These are phyloP conservation scores for Boletus pseudopeckii DNA, from an alignment of 768 basidiomycete genomes.

Conservation along the genomic window DNA sequence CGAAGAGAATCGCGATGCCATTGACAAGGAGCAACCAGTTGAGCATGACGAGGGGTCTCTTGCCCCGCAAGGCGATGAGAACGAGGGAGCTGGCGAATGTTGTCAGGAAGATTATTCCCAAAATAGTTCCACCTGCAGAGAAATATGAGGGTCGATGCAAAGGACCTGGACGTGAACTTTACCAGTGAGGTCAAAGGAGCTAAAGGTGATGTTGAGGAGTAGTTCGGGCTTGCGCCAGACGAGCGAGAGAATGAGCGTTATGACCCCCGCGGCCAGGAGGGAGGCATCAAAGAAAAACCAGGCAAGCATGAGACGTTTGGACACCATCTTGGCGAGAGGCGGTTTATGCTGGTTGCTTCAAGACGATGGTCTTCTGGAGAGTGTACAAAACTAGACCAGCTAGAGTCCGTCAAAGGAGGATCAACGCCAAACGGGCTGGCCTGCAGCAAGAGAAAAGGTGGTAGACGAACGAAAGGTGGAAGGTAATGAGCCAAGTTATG, in stretches of 20 bases:
- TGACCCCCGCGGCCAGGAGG: conserved; percentile 65
- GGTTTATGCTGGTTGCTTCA: conserved; percentile 13
- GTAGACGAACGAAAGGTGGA: no score
- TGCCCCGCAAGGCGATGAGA: conserved; percentile 69
- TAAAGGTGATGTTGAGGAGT: conserved; percentile 73
- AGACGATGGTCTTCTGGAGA: conserved; percentile 48
- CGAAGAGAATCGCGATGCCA: conserved; percentile 52
- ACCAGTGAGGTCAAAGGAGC: conserved; percentile 57
- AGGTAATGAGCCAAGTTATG: not conserved
- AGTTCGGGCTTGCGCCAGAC: conserved; percentile 66
- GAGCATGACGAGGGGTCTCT: conserved; percentile 65
- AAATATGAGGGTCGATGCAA: not conserved
- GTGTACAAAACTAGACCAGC: conserved; percentile 40
- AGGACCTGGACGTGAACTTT: conserved; percentile 21
- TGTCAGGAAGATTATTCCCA: conserved; percentile 63
- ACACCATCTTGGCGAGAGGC: conserved; percentile 53
- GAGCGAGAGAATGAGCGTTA: conserved; percentile 66
- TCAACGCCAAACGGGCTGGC: conserved; percentile 62
- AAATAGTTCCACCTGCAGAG: conserved; percentile 57
- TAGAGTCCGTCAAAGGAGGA: conserved; percentile 48
- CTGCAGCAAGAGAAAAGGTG: conserved; percentile 37
- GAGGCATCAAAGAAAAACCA: conserved; percentile 72
- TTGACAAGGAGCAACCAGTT: conserved; percentile 74
- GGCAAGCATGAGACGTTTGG: conserved; percentile 61
- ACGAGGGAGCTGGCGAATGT: conserved; percentile 70